Evolutionary conservation across 2,329 filamentous ascomycete species (phyloP), one percentile per base, ranked within the genome.

Genomic region (Leptoxyphium fumago): DNA sequence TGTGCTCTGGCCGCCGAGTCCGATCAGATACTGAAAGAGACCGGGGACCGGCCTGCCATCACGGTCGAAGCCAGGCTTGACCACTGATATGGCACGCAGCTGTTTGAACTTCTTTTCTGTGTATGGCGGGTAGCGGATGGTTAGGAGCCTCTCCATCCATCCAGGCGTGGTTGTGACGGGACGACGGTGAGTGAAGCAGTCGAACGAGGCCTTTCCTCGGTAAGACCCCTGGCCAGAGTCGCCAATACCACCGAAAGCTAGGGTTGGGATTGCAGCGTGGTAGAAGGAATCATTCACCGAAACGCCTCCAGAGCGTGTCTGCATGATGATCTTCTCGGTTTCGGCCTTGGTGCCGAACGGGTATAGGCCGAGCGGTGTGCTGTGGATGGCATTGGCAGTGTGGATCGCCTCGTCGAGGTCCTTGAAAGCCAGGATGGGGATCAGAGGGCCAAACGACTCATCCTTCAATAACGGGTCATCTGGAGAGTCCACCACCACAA

Each of bases 361-460:
- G 61, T 86, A 94, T 39, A 95, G 69, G 9, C 81, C 79, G 36
- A 98, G 70, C 0, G 91, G 88, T 1, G 88, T 95, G 42, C 79
- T 74, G 62, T 94, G 80, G 41, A 95, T 75, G 44, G 75, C 68
- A 62, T 93, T 89, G 48, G 85, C 85, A 50, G 87, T 77, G 34
- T 72, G 72, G 60, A 96, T 87, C 41, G 88, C 89, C 56, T 93
- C 77, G 51, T 94, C 84, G n/a, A 95, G 70, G 53, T 77, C 73
- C 50, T 85, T 75, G 44, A 86, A 81, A 0, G 86, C 74, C 43
- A 94, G 67, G 49, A 96, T 78, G 49, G 84, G 80, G 52, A 94
- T 86, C 47, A 94, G 72, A n/a, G 91, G 91, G 6, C 89, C 91
- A 60, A 98, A 98, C 38, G 80, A 85, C 67, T 98, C 91, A 50